Percentiles rank a stretch among this genome's conserved stretches.
phyloP scores from a whole-genome alignment of 768 basidiomycete genomes.

The Trametes elegans region DNA sequence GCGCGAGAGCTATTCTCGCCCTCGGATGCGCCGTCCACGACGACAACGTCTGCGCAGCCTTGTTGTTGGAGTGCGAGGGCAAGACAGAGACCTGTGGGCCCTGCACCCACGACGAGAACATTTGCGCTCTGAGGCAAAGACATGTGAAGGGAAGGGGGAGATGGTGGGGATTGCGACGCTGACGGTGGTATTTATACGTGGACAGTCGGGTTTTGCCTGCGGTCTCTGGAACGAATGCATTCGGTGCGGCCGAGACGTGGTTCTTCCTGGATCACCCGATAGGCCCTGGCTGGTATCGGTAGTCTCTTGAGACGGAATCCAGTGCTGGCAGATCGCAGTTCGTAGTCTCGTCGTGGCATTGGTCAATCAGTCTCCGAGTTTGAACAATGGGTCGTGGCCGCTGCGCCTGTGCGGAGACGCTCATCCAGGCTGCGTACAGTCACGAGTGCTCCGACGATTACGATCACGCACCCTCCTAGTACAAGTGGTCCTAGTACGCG shows the following conservation, averaged over 20 bases:
- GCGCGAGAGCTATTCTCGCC: constrained; percentile 43
- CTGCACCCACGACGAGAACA: constrained; percentile 50
- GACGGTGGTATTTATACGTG: not conserved
- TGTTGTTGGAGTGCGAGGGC: constrained; percentile 45
- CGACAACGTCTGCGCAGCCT: constrained; percentile 40
- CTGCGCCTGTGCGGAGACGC: too few species aligned
- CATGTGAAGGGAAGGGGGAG: constrained; percentile 15
- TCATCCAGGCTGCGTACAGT: too few species aligned
- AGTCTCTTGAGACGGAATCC: too few species aligned
- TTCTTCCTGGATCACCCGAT: not conserved
- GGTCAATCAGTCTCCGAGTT: too few species aligned
- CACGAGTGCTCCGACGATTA: too few species aligned
- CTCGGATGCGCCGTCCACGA: constrained; percentile 40
- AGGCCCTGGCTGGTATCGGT: not conserved
- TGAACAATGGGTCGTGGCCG: too few species aligned
- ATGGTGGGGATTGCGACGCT: not conserved
- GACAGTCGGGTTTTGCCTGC: not conserved
- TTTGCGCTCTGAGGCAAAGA: constrained; percentile 37
- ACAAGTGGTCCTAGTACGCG: too few species aligned
- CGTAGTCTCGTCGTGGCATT: too few species aligned
- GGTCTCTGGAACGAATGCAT: not conserved
- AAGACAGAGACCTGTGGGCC: constrained; percentile 46
- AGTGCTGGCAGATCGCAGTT: too few species aligned
- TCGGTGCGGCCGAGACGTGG: not conserved
- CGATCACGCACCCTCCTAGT: too few species aligned